These are phyloP conservation scores for Actinomucor elegans DNA, from an alignment of 371 early-diverging fungal species.

Conservation along the genomic window DNA sequence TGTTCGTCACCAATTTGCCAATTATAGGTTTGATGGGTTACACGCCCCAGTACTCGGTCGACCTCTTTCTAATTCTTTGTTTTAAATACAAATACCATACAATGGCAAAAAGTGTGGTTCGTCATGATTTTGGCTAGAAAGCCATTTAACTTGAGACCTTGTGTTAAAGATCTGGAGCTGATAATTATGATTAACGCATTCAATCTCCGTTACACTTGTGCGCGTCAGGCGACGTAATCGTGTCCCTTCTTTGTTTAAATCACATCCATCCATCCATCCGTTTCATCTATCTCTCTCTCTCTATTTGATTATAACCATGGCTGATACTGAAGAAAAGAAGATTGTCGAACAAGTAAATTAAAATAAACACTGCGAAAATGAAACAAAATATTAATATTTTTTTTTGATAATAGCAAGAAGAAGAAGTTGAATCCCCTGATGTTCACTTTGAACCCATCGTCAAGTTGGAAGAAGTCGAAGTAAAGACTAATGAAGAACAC, in stretches of 20 bases:
- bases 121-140: too few relatives aligned
- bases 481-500: slow-evolving; percentile 95
- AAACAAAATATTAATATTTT: not conserved
- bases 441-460: slow-evolving; percentile 96
- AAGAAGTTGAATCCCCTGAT: slow-evolving; percentile 84
- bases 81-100: too few relatives aligned
- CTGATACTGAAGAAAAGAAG: slow-evolving; percentile 37
- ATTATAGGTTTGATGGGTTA: too few relatives aligned
- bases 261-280: slow-evolving; percentile 29
- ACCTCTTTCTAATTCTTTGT: too few relatives aligned
- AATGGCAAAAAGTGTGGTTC: too few relatives aligned
- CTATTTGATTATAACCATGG: slow-evolving; percentile 16
- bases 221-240: too few relatives aligned
- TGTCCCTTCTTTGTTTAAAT: slow-evolving; percentile 1
- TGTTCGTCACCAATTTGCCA: too few relatives aligned
- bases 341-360: slow-evolving; percentile 30
- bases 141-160: too few relatives aligned
- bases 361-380: not conserved
- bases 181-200: too few relatives aligned
- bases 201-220: too few relatives aligned
- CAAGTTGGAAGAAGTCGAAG: slow-evolving; percentile 89
- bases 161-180: too few relatives aligned
- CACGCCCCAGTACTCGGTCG: too few relatives aligned
- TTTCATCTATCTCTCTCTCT: not conserved
- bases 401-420: slow-evolving; percentile 48